Base-by-base conservation (phyloP, 352 stramenopile genomes). In the Phytophthora vignae region DNA sequence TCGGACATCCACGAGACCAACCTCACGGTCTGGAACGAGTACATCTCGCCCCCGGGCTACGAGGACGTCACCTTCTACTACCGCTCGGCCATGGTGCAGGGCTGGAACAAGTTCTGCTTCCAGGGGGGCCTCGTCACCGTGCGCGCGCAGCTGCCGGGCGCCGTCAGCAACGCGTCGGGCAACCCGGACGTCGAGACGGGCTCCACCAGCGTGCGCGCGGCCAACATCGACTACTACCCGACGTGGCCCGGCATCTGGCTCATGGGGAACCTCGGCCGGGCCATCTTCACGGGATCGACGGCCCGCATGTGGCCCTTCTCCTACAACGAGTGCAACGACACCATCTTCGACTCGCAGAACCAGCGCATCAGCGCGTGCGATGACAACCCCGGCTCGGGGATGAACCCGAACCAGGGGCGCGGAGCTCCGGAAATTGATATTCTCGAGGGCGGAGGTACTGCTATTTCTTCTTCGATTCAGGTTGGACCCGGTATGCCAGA, bases 371-470 rank as follows among this genome's bases (percentile, higher is more conserved):
- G 79, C 31, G 96, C 90, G 0, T 99, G 97, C 73, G 95, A 99
- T 58, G 67, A 77, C 7, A 82, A 94, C 55, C 96, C 97, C 38
- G 96, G 98, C 36, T 96, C 84, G 60, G 96, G 96, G 0, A 65
- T 99, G 69, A 90, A 98, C 82, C 70, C 87, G 0, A 87, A 94
- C 53, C 76, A 91, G 57, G 97, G 96, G 12, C 88, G 97, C 6
- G 97, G 97, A 29, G 93, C 96, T 22, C 97, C 97, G 0, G 97
- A 99, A 73, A 99, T 99, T 69, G 96, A 99, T 83, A 83, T 99
- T 21, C 81, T 99, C 7, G 97, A 98, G 95, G 89, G 92, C 70
- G 78, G 74, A 3, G 85, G 95, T 17, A 78, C 71, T 4, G 82
- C 86, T 8, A 90, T 98, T 60, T 98, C 93, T 31, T 93, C 91